Base-by-base conservation (phyloP, 192 early-diverging fungal genomes). In the Mortierella hygrophila region DNA sequence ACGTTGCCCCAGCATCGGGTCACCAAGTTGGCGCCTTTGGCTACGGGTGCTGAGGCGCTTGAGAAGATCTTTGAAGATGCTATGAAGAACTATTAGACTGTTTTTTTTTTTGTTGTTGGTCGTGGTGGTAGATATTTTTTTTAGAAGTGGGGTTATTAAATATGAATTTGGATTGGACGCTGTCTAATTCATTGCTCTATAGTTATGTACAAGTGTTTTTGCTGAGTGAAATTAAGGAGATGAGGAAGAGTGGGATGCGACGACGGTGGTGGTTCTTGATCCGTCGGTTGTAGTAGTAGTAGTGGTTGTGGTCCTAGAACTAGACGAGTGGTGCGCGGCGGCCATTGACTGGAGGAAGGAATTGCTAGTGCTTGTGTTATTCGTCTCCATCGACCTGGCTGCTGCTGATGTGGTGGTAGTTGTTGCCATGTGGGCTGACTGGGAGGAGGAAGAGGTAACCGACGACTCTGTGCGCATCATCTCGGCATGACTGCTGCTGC, bases 1-100 rank as follows among this genome's bases (percentile, higher is more conserved):
- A 97, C 96, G 16, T 77, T 98, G 81, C 97, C 97, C 9, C 97
- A 98, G 89, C 95, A 98, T 85, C 94, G 97, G 68, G 97, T 98
- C 26, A 96, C 96, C 75, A 97, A 97, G 85, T 88, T 98, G 82
- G 94, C 97, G n/a, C 97, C 97, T 26, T 47, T 90, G 32, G 89
- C 92, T 13, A 90, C 91, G 46, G 95, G 90, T 40, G 87, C 88
- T 35, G 94, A 96, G 76, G 92, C 92, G 18, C 78, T 96, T 52
- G 91, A 91, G 68, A 71, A 83, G 44, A 85, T 96, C 81, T 93
- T 96, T 90, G 94, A 94, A 81, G 84, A 89, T 54, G 81, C 92
- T 20, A 75, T 93, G 82, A 91, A 71, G 79, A 93, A 92, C 42
- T 93, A 85, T 55, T 85, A 75, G 29, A 32, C 8, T 8, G 26